Evolutionary conservation across 1,139 yeast genomes (phyloP), one percentile per base, ranked within the genome.

Genomic region (Pneumocystis canis): DNA sequence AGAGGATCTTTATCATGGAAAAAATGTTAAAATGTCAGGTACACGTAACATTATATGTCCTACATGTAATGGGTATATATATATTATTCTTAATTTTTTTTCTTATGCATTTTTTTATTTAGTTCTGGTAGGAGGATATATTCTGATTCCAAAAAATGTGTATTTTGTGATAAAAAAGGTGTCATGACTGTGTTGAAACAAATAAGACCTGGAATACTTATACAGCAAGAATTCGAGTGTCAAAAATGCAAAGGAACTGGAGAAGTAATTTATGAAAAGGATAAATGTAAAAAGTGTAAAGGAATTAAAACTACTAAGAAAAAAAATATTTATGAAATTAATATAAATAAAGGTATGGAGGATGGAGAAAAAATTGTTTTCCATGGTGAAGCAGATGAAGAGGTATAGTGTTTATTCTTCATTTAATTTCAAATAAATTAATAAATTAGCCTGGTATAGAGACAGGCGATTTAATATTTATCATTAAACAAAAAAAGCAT

Each of bases 1-100:
- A 63, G 89, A 84, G 64, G 97, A 90, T 66, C 74, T 89, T 59
- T 92, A 82, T 77, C 82, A 81, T 68, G 97, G 98, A 9, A 88
- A 88, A 71, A 82, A 84, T 18, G 80, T 89, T 67, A 86, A 88
- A 71, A 82, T 88, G 70, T 80, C 88, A 2, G 81, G 88, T 3
- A 82, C 86, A 2, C 80, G 97, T 71, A 82, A 87, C 70, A 79
- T 85, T 25, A 75, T 89, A 6, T 90, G 97, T 75, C 73, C 78
- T 1, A 72, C 76, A 58, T 65, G 66, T 31, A 59, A 40, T 18
- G 66, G 66, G 40, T 35, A 9, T 39, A 16, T 30, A 18, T 57
- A 35, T 20, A 47, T 25, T n/a, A n/a, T 39, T 16, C 7, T 7
- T 3, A 9, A n/a, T 39, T 16, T 11, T 47, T 25, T 47, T 25